Conservation (phyloP, 257 asterid species). For the Paraleonurus japonicus region DNA sequence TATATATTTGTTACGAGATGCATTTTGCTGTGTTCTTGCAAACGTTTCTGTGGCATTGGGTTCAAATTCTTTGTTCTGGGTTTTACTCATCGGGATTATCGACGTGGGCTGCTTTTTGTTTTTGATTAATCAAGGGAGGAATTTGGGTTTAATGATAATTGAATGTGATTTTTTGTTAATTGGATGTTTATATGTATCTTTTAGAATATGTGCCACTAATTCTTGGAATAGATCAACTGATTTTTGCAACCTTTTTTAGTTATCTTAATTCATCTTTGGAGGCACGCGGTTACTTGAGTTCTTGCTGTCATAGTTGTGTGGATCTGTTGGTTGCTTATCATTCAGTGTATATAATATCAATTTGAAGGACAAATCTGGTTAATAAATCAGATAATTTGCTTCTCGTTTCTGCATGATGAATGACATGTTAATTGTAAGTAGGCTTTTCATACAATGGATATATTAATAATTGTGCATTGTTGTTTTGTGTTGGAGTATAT, state of each 20-base stretch:
- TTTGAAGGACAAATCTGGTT: background rate
- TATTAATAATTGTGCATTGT: background rate
- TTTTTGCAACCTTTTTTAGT: background rate
- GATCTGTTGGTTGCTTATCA: constrained; percentile 13
- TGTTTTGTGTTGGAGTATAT: constrained; percentile 8
- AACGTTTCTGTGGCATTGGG: constrained; percentile 3
- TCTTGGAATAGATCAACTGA: background rate
- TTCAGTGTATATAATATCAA: constrained; percentile 9
- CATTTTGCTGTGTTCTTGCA: background rate
- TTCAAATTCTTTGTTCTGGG: constrained; percentile 5
- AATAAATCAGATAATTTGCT: background rate
- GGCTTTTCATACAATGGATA: background rate
- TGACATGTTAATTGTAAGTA: constrained; percentile 1
- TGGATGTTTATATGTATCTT: background rate
- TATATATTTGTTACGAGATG: background rate
- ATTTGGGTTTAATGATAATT: constrained; percentile 1
- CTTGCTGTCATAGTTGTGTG: background rate
- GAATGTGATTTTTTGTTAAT: constrained; percentile 7
- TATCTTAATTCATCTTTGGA: constrained; percentile 17
- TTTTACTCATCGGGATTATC: constrained; percentile 24
- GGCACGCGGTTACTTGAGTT: constrained; percentile 8
- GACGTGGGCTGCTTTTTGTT: constrained; percentile 22
- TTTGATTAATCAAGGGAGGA: constrained; percentile 1
- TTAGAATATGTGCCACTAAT: background rate
- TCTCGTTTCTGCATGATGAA: constrained; percentile 18